Percentiles rank a stretch among this genome's conserved stretches.
These are phyloP conservation scores for Cucumis cinereus DNA, from an alignment of 306 rosid species.

Conservation along the genomic window DNA sequence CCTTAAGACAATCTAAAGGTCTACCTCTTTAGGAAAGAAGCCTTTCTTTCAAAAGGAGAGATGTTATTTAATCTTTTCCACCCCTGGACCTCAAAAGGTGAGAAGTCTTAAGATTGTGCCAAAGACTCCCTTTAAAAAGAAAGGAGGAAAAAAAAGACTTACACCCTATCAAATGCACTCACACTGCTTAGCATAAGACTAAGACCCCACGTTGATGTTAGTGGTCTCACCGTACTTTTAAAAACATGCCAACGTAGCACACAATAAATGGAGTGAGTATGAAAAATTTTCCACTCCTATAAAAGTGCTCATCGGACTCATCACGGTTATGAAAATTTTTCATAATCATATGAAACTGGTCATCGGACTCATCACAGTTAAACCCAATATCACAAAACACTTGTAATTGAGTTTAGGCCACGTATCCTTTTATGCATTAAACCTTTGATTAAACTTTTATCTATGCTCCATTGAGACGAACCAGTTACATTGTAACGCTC, in stretches of 20 bases:
- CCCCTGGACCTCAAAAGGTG: not conserved
- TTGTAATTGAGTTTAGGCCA: not conserved
- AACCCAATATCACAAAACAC: not conserved
- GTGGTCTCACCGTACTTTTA: too few species aligned
- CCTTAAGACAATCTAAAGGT: not conserved
- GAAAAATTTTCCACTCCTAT: too few species aligned
- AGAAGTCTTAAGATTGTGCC: not conserved
- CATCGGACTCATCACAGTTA: not conserved
- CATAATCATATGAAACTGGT: too few species aligned
- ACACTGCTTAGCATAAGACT: not conserved
- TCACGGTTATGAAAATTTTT: too few species aligned
- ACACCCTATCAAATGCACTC: not conserved
- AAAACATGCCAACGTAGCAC: too few species aligned
- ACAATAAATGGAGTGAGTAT: too few species aligned
- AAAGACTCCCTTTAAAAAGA: not conserved
- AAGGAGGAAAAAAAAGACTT: not conserved
- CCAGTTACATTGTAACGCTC: not conserved
- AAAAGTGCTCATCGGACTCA: too few species aligned
- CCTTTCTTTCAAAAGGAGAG: not conserved
- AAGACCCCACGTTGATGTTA: too few species aligned
- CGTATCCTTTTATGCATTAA: not conserved
- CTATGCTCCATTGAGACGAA: not conserved
- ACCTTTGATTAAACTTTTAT: not conserved
- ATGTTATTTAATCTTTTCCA: not conserved
- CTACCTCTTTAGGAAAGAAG: not conserved